Conservation (phyloP, 306 rosid species). For the Mimosa pudica region DNA sequence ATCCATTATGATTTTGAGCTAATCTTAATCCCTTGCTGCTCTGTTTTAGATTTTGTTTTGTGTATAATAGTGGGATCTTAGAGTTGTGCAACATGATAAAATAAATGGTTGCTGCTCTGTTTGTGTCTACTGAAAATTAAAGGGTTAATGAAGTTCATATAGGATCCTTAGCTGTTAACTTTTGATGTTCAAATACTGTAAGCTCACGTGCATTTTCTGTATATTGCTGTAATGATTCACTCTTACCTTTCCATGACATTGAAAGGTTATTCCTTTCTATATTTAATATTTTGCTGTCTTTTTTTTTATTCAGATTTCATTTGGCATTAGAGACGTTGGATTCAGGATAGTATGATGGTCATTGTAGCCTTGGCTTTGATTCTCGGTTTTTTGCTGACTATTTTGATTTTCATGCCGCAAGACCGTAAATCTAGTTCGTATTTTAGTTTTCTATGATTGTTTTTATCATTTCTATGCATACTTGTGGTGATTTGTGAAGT, state of each 20-base stretch:
- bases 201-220: background rate
- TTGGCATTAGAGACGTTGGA: constrained; percentile 26
- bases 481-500: constrained; percentile 1
- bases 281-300: constrained; percentile 24
- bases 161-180: background rate
- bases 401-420: constrained; percentile 49
- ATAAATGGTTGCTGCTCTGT: no score
- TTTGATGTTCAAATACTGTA: background rate
- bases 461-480: background rate
- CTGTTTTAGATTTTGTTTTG: no score
- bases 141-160: no score
- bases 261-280: background rate
- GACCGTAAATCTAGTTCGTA: constrained; percentile 47
- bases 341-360: constrained; percentile 43
- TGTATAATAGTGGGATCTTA: no score
- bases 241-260: constrained; percentile 5
- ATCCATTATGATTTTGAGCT: no score
- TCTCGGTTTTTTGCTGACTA: constrained; percentile 50
- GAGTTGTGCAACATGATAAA: no score
- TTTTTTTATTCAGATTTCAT: constrained; percentile 34
- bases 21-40: no score
- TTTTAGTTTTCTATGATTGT: background rate
- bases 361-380: constrained; percentile 55
- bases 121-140: no score
- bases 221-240: background rate